These are phyloP conservation scores for Crepidotus variabilis DNA, from an alignment of 768 basidiomycete genomes.

Conservation along the genomic window DNA sequence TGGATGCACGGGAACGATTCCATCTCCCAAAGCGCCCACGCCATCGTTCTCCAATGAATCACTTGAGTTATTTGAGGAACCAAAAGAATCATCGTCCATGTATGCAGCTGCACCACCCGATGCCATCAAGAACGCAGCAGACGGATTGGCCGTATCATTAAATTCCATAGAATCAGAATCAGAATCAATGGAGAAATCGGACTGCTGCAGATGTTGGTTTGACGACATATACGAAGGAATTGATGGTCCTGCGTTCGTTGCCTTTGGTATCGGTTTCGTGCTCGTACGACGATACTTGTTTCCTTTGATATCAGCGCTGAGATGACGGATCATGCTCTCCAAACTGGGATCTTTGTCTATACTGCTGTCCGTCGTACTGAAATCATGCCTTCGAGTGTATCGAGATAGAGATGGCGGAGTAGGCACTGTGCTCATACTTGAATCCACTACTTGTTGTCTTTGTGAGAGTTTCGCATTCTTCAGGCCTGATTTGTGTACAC, in stretches of 20 bases:
- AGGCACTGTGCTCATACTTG: slow-evolving; percentile 65
- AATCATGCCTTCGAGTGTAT: slow-evolving; percentile 46
- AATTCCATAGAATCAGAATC: slow-evolving; percentile 60
- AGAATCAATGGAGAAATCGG: slow-evolving; percentile 30
- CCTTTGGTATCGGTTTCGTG: not conserved
- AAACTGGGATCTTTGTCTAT: slow-evolving; percentile 53
- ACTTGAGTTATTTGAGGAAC: slow-evolving; percentile 50
- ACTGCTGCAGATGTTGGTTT: slow-evolving; percentile 9
- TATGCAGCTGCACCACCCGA: slow-evolving; percentile 34
- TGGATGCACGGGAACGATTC: slow-evolving; percentile 51
- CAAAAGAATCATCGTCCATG: slow-evolving; percentile 46
- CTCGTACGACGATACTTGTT: not conserved
- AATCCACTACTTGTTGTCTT: slow-evolving; percentile 33
- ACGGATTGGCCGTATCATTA: slow-evolving; percentile 58
- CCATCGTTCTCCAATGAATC: slow-evolving; percentile 54
- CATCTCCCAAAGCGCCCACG: slow-evolving; percentile 24
- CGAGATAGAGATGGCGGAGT: slow-evolving; percentile 69
- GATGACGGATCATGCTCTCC: slow-evolving; percentile 64
- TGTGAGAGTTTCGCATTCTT: not conserved
- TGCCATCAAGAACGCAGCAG: slow-evolving; percentile 69
- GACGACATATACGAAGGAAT: slow-evolving; percentile 14
- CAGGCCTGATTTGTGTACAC: slow-evolving; percentile 15
- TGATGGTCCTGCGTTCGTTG: slow-evolving; percentile 5
- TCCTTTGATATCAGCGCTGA: slow-evolving; percentile 24
- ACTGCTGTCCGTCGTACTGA: slow-evolving; percentile 41